Percentiles rank a stretch among this genome's conserved stretches.
These are phyloP conservation scores for Anisodus acutangulus DNA, from an alignment of 257 asterid species.

Conservation along the genomic window DNA sequence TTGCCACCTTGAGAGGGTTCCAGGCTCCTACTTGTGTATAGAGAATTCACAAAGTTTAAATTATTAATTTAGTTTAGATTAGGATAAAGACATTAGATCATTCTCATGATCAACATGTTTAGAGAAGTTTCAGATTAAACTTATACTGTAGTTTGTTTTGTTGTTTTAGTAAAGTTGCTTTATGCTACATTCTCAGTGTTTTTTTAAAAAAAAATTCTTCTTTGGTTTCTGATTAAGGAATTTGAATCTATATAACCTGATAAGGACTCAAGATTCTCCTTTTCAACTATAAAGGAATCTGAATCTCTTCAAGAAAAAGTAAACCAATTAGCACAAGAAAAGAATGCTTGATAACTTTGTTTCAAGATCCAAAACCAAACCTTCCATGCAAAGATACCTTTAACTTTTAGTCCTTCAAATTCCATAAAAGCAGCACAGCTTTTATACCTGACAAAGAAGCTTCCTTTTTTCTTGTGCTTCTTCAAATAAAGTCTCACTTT, in stretches of 20 bases:
- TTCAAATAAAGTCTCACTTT: conserved; percentile 29
- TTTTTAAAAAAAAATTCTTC: background rate
- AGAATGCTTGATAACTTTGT: conserved; percentile 48
- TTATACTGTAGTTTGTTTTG: background rate
- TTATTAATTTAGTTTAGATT: background rate
- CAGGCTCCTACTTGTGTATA: conserved; percentile 73
- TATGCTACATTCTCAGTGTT: background rate
- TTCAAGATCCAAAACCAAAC: conserved; percentile 53
- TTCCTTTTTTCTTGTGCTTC: conserved; percentile 54
- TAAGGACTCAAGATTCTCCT: conserved; percentile 17
- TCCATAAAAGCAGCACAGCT: conserved; percentile 35
- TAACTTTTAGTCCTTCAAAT: conserved; percentile 37
- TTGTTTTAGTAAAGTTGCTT: background rate
- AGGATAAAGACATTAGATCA: background rate
- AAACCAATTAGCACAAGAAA: conserved; percentile 46
- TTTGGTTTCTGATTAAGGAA: background rate
- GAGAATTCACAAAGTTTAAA: background rate
- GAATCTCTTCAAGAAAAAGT: conserved; percentile 23
- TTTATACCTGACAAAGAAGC: conserved; percentile 31
- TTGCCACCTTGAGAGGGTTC: conserved; percentile 57
- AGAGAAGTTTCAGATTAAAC: conserved; percentile 10
- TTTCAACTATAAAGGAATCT: background rate
- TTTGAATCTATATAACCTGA: conserved; percentile 4
- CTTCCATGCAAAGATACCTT: conserved; percentile 62
- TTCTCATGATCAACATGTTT: background rate